phyloP scores from a whole-genome alignment of 129 eudicot genomes.

The Centaurea solstitialis region DNA sequence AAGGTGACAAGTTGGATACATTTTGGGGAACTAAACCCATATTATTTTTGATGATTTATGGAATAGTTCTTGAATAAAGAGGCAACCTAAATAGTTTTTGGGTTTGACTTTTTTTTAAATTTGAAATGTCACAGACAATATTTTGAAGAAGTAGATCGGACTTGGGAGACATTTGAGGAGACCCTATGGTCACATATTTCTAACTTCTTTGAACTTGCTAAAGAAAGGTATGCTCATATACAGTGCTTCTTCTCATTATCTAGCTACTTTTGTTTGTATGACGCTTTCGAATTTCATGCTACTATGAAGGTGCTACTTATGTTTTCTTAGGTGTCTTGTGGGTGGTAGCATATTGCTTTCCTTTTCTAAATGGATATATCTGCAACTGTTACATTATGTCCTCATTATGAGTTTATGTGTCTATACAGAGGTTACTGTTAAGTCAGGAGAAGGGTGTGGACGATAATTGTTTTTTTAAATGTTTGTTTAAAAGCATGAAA shows the following conservation, averaged over 20 bases:
- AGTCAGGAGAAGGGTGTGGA: too few relatives aligned
- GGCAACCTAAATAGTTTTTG: conserved; percentile 23
- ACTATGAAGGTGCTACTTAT: neutral
- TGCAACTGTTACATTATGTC: too few relatives aligned
- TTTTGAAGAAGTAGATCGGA: conserved; percentile 95
- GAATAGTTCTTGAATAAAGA: neutral
- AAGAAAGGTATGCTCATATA: conserved; percentile 68
- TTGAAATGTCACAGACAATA: conserved; percentile 57
- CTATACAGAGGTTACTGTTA: too few relatives aligned
- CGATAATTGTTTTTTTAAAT: too few relatives aligned
- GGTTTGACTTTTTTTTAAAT: conserved; percentile 22
- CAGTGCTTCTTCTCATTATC: neutral
- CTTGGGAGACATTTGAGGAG: conserved; percentile 98
- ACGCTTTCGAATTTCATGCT: neutral
- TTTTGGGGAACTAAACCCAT: too few relatives aligned
- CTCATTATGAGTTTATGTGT: too few relatives aligned
- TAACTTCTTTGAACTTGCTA: conserved; percentile 83
- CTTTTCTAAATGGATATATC: neutral
- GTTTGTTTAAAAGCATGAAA: too few relatives aligned
- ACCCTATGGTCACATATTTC: conserved; percentile 88
- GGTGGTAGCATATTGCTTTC: neutral
- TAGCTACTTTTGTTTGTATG: conserved; percentile 17
- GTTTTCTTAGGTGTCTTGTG: neutral
- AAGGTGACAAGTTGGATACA: too few relatives aligned
- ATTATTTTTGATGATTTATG: too few relatives aligned